Evolutionary conservation across 805 yeast genomes (phyloP).

Genomic region (Wickerhamiella sergipiensis): DNA sequence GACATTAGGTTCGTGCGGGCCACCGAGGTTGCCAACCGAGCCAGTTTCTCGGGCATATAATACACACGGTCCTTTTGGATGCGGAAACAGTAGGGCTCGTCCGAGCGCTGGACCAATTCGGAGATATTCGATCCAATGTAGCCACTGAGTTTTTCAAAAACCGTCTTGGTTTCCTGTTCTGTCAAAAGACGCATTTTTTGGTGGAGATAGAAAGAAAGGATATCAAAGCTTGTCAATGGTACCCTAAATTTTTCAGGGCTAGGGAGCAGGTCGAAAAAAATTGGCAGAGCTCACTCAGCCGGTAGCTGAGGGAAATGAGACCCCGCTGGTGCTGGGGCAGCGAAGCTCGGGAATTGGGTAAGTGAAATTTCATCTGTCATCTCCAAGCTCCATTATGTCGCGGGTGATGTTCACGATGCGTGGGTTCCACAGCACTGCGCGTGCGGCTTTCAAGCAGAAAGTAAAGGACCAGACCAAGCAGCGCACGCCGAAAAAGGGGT

Average conservation of each 20-base stretch:
- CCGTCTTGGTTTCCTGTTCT: slow-evolving; percentile 92
- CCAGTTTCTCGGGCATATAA: slow-evolving; percentile 66
- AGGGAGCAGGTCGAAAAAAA: neutral
- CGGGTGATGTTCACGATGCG: neutral
- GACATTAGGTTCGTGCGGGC: slow-evolving; percentile 87
- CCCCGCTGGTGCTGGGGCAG: too few relatives aligned
- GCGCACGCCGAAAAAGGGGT: slow-evolving; percentile 12
- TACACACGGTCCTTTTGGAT: slow-evolving; percentile 94
- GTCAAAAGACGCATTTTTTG: slow-evolving; percentile 79
- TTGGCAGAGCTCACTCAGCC: neutral
- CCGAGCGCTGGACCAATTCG: slow-evolving; percentile 63
- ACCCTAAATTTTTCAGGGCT: neutral
- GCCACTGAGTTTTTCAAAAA: slow-evolving; percentile 90
- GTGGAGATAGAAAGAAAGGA: slow-evolving; percentile 1
- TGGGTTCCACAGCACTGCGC: slow-evolving; percentile 6
- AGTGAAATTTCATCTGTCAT: neutral
- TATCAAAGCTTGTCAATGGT: neutral
- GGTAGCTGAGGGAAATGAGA: too few relatives aligned
- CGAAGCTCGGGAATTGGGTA: neutral
- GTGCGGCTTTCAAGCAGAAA: slow-evolving; percentile 9
- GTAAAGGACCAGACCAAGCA: slow-evolving; percentile 4
- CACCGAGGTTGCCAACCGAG: slow-evolving; percentile 79
- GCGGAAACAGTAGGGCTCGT: slow-evolving; percentile 87
- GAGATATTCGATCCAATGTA: slow-evolving; percentile 95
- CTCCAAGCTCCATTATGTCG: neutral